Conservation (phyloP, 2,329 filamentous ascomycete species). For the Penicillium sp. region DNA sequence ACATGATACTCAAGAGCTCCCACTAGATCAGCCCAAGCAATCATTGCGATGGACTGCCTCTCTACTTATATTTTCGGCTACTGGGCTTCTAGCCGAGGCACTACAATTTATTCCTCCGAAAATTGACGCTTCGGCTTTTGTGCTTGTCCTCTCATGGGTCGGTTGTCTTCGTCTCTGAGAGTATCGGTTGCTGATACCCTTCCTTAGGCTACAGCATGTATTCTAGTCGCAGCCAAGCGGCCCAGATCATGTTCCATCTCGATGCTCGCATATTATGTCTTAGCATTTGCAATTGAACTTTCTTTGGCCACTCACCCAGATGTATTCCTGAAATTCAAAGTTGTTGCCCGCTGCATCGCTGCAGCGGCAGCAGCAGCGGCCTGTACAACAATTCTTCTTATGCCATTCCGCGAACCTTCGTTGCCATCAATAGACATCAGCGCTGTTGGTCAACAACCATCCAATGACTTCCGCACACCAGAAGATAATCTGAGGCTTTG, state of each 20-base stretch:
- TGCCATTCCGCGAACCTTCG: conserved; percentile 66
- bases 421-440: conserved; percentile 59
- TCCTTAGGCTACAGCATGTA: conserved; percentile 34
- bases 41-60: conserved; percentile 35
- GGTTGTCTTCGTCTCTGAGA: conserved; percentile 22
- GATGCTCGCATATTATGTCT: conserved; percentile 37
- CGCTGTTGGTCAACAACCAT: conserved; percentile 55
- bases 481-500: conserved; percentile 78
- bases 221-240: conserved; percentile 39
- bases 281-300: conserved; percentile 35
- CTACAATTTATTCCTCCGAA: conserved; percentile 25
- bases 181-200: conserved; percentile 17
- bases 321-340: conserved; percentile 7
- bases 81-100: conserved; percentile 37
- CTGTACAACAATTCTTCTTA: conserved; percentile 58
- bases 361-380: conserved; percentile 47
- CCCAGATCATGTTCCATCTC: conserved; percentile 44
- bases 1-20: conserved; percentile 28
- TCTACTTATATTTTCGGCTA: conserved; percentile 40
- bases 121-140: conserved; percentile 16
- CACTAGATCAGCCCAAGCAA: conserved; percentile 30
- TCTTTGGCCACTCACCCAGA: conserved; percentile 30
- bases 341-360: conserved; percentile 26
- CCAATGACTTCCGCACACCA: conserved; percentile 62
- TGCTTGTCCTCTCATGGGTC: conserved; percentile 40